Evolutionary conservation across 139 green algal species (phyloP).

Genomic region (Parachlorella kessleri): DNA sequence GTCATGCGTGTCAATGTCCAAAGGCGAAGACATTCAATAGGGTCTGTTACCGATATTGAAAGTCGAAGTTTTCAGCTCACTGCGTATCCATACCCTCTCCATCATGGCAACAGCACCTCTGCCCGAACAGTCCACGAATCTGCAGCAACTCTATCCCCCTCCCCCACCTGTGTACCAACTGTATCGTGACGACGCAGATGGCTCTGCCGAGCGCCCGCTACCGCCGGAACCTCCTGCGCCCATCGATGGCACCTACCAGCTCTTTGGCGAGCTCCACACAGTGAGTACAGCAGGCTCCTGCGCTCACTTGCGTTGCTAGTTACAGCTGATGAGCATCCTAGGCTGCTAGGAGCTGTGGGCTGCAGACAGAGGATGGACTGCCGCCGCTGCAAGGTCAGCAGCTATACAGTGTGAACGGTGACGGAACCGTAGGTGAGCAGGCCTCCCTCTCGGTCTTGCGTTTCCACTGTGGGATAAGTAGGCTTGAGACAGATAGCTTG

Average conservation of each 20-base stretch:
- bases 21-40: too few species aligned
- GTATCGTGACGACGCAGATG: conserved; percentile 22
- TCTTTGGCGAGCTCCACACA: conserved; percentile 56
- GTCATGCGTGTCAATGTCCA: too few species aligned
- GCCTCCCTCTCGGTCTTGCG: background rate
- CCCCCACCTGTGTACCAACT: conserved; percentile 50
- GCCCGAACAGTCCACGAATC: too few species aligned
- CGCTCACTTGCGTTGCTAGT: too few species aligned
- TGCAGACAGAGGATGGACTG: conserved; percentile 50
- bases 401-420: conserved; percentile 20
- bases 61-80: too few species aligned
- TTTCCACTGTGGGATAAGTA: background rate
- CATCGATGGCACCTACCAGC: conserved; percentile 33
- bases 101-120: too few species aligned
- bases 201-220: conserved; percentile 13
- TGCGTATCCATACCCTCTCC: too few species aligned
- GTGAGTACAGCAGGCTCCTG: conserved; percentile 10
- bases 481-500: background rate
- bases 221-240: conserved; percentile 41
- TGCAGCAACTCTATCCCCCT: conserved; percentile 46
- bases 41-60: too few species aligned
- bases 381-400: conserved; percentile 36
- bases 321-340: too few species aligned
- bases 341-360: too few species aligned
- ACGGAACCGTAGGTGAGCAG: conserved; percentile 44